phyloP scores from a whole-genome alignment of 2,329 filamentous ascomycete genomes.

The Lanzia echinophila region DNA sequence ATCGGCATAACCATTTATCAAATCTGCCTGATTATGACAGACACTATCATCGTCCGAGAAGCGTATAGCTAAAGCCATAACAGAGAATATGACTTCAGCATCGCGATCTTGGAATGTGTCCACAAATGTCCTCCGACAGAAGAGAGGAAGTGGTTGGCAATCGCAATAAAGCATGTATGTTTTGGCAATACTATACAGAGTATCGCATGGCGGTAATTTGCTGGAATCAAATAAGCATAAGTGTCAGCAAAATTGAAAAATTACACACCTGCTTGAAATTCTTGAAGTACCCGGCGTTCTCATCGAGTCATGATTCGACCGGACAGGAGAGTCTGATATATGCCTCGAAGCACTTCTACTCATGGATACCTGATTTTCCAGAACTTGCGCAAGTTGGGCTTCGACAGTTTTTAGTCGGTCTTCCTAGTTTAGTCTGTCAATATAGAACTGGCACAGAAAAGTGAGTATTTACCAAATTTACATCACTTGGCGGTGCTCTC shows the following conservation, averaged over 20 bases:
- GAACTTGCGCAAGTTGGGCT: constrained; percentile 25
- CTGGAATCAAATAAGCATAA: constrained; percentile 10
- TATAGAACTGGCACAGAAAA: too few species aligned
- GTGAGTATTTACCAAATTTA: background rate
- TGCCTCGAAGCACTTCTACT: constrained; percentile 11
- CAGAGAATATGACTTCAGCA: constrained; percentile 31
- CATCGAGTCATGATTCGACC: background rate
- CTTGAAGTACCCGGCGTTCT: constrained; percentile 1
- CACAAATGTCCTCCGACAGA: constrained; percentile 37
- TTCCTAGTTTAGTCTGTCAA: constrained; percentile 16
- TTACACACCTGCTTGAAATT: constrained; percentile 13
- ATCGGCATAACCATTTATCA: constrained; percentile 34
- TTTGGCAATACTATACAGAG: constrained; percentile 34
- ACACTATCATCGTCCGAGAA: constrained; percentile 32
- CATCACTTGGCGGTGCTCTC: constrained; percentile 3
- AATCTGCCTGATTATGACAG: constrained; percentile 18
- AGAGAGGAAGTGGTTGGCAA: constrained; percentile 43
- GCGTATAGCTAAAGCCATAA: constrained; percentile 37
- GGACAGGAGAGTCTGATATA: constrained; percentile 1
- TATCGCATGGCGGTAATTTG: constrained; percentile 34
- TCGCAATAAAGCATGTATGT: constrained; percentile 43
- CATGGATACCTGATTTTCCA: constrained; percentile 19
- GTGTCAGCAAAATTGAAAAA: background rate
- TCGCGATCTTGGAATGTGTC: constrained; percentile 33
- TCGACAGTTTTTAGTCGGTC: constrained; percentile 25